Percentiles rank a stretch among this genome's conserved stretches.
These are phyloP conservation scores for Penicillium paneum DNA, from an alignment of 2,329 filamentous ascomycete genomes.

Conservation along the genomic window DNA sequence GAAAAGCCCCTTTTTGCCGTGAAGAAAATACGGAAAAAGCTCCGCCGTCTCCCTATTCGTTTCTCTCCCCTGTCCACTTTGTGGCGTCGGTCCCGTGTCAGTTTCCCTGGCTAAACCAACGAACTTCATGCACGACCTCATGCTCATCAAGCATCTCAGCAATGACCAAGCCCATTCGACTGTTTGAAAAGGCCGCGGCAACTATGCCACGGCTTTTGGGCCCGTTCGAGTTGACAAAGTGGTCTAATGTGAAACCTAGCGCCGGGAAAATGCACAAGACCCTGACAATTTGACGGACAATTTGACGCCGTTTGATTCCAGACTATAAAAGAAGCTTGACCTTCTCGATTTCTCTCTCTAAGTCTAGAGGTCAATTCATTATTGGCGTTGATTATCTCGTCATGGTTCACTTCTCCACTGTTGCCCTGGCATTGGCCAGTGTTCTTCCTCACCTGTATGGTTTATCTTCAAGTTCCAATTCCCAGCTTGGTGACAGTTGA, in stretches of 20 bases:
- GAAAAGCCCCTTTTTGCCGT: constrained; percentile 6
- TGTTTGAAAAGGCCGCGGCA: constrained; percentile 13
- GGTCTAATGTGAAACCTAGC: constrained; percentile 1
- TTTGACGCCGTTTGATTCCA: neutral
- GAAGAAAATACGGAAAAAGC: constrained; percentile 11
- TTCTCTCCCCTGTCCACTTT: neutral
- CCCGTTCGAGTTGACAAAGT: constrained; percentile 6
- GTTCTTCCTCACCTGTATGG: constrained; percentile 24
- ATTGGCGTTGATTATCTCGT: neutral
- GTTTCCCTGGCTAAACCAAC: neutral
- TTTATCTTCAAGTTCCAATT: neutral
- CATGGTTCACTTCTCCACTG: constrained; percentile 22
- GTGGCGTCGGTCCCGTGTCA: neutral
- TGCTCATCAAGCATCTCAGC: neutral
- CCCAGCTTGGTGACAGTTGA: neutral
- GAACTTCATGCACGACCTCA: neutral
- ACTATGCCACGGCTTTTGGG: constrained; percentile 17
- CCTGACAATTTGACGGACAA: neutral
- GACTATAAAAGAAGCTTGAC: constrained; percentile 5
- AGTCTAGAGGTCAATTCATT: neutral
- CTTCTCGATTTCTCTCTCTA: neutral
- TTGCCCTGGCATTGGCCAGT: constrained; percentile 21
- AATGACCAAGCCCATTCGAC: neutral
- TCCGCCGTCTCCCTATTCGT: constrained; percentile 1
- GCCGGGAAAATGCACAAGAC: neutral